Evolutionary conservation across 306 rosid species (phyloP).

Genomic region (Heteromeles arbutifolia): DNA sequence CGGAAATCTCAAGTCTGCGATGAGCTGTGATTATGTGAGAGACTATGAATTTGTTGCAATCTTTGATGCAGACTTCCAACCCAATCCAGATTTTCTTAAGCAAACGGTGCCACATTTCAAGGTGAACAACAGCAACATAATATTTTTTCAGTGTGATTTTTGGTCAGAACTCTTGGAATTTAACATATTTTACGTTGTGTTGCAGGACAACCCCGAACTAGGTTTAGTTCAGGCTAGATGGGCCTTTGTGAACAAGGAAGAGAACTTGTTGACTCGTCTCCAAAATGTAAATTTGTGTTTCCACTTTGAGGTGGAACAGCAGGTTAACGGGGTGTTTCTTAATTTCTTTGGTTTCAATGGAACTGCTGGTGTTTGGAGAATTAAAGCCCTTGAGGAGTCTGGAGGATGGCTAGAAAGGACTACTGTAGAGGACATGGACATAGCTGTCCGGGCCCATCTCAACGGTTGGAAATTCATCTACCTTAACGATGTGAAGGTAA

Average conservation of each 20-base stretch:
- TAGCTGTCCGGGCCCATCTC: constrained; percentile 96
- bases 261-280: constrained; percentile 92
- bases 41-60: constrained; percentile 89
- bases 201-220: constrained; percentile 74
- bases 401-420: constrained; percentile 98
- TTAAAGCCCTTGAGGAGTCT: constrained; percentile 83
- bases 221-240: constrained; percentile 95
- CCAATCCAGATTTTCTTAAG: constrained; percentile 89
- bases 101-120: constrained; percentile 82
- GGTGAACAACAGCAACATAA: constrained; percentile 34
- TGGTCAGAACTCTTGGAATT: constrained; percentile 11
- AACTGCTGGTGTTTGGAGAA: constrained; percentile 99
- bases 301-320: constrained; percentile 99
- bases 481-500: constrained; percentile 91
- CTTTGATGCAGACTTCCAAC: constrained; percentile 95
- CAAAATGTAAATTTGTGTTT: constrained; percentile 90
- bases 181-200: constrained; percentile 6
- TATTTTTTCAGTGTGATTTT: constrained; percentile 1
- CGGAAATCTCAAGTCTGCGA: constrained; percentile 95
- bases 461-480: constrained; percentile 88
- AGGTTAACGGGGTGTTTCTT: constrained; percentile 84
- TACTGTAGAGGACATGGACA: constrained; percentile 96
- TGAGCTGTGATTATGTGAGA: constrained; percentile 83
- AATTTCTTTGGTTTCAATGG: constrained; percentile 96
- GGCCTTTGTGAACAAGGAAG: constrained; percentile 89